Base-by-base conservation (phyloP, 192 early-diverging fungal genomes). In the Podila clonocystis region DNA sequence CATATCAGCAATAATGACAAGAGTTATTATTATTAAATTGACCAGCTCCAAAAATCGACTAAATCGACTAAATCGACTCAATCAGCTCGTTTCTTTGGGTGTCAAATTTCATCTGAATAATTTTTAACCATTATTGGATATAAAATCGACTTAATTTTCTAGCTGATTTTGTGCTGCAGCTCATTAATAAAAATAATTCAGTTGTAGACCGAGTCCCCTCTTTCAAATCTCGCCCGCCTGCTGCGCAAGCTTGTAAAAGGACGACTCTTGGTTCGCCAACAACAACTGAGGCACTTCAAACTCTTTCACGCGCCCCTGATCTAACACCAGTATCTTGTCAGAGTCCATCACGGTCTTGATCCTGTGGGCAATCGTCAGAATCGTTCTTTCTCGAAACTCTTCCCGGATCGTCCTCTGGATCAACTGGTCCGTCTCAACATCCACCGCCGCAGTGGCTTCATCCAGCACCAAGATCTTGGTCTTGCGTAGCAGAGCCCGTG, bases 381-480 rank as follows among this genome's bases (percentile, higher is more conserved):
- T 80, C 6, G 88, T 90, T 61, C 83, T 70, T 9, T 64, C 15
- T 0, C 50, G 34, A 41, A 85, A 85, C 9, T 73, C 68, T 22
- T 19, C 48, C 24, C 86, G 83, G 34, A 90, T 86, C 0, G 78
- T 68, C 24, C 20, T n/a, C 29, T 85, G 85, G 36, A 90, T 50
- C 15, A 60, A 29, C 8, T 62, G 66, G 33, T 82, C 83, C 12
- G 71, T 79, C 13, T 72, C 70, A 17, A 75, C 13, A 22, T 84
- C 87, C 72, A 84, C 77, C 12, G 89, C 83, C 11, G 94, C 94
- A 2, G 94, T 94, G 3, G 94, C 95, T 72, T 97, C 95, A 83
- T 96, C 96, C 38, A 97, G 68, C 3, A 95, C 87, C 66, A 97
- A 76, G n/a, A 94, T 86, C 61, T 86, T 87, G 15, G 90, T 82